Evolutionary conservation across 352 stramenopile species (phyloP).

Genomic region (Phytophthora litchii): DNA sequence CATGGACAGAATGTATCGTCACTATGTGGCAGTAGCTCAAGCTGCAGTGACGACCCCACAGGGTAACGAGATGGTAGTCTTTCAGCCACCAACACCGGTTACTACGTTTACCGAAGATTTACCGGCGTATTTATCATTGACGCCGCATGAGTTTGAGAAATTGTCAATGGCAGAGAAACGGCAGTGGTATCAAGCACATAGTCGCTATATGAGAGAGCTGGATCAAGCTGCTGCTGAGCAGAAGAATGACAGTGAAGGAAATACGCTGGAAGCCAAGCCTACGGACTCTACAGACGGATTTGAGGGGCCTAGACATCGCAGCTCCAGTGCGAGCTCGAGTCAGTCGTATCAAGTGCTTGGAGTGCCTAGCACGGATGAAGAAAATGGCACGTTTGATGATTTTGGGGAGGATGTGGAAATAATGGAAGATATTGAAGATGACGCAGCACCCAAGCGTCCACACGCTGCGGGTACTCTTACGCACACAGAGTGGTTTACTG

Average conservation of each 20-base stretch:
- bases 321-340: conserved; percentile 37
- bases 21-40: conserved; percentile 58
- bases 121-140: conserved; percentile 52
- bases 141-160: conserved; percentile 50
- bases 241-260: conserved; percentile 9
- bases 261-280: conserved; percentile 29
- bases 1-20: conserved; percentile 72
- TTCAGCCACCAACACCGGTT: conserved; percentile 22
- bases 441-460: conserved; percentile 28
- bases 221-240: conserved; percentile 19
- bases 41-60: conserved; percentile 27
- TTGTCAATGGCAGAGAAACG: conserved; percentile 46
- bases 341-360: conserved; percentile 45
- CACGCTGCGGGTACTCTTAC: conserved; percentile 47
- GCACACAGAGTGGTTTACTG: conserved; percentile 57
- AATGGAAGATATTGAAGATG: conserved; percentile 41
- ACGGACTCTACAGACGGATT: conserved; percentile 7
- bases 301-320: conserved; percentile 16
- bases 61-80: conserved; percentile 52
- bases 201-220: conserved; percentile 35
- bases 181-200: conserved; percentile 44
- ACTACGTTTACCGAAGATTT: conserved; percentile 27
- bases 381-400: conserved; percentile 17
- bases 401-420: conserved; percentile 57
- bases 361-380: conserved; percentile 42